phyloP scores from a whole-genome alignment of 1,284 basidiomycete species.

The Rhizopogon parksii region DNA sequence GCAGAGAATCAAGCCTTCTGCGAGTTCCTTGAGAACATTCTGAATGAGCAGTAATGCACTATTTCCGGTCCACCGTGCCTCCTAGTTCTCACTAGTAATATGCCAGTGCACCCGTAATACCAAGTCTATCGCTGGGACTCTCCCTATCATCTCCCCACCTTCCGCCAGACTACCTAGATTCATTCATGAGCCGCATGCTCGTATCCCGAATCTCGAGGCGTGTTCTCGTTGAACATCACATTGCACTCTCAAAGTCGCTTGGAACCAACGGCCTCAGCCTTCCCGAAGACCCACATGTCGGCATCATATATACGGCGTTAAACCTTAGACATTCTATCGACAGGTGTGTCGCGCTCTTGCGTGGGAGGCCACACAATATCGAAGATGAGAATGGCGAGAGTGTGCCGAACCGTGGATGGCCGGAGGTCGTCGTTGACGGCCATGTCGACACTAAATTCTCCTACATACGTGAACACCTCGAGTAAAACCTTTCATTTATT shows the following conservation, averaged over 20 bases:
- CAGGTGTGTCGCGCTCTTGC: constrained; percentile 58
- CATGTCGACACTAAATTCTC: constrained; percentile 70
- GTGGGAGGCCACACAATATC: constrained; percentile 39
- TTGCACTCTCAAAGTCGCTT: constrained; percentile 67
- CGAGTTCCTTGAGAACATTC: constrained; percentile 53
- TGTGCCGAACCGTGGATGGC: constrained; percentile 36
- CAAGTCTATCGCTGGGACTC: constrained; percentile 68
- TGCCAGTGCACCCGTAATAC: constrained; percentile 66
- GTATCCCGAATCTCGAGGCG: constrained; percentile 84
- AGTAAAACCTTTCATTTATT: constrained; percentile 39
- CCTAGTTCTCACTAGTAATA: constrained; percentile 4
- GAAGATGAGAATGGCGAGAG: constrained; percentile 34
- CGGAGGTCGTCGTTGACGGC: constrained; percentile 69
- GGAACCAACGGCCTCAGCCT: constrained; percentile 27
- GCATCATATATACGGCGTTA: constrained; percentile 79
- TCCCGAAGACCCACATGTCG: constrained; percentile 61
- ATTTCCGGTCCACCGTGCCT: constrained; percentile 13
- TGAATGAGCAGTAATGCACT: constrained; percentile 66
- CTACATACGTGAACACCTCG: constrained; percentile 86
- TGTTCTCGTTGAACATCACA: constrained; percentile 85
- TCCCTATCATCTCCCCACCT: constrained; percentile 76
- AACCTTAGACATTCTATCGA: constrained; percentile 67
- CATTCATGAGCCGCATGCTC: constrained; percentile 89
- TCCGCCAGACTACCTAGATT: constrained; percentile 71
- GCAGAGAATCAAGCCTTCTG: constrained; percentile 80